A percentile compares a stretch with the other conserved stretches of the same genome.
These are phyloP conservation scores for Trypanosoma conorhini DNA, from an alignment of 208 protist genomes.

Conservation along the genomic window DNA sequence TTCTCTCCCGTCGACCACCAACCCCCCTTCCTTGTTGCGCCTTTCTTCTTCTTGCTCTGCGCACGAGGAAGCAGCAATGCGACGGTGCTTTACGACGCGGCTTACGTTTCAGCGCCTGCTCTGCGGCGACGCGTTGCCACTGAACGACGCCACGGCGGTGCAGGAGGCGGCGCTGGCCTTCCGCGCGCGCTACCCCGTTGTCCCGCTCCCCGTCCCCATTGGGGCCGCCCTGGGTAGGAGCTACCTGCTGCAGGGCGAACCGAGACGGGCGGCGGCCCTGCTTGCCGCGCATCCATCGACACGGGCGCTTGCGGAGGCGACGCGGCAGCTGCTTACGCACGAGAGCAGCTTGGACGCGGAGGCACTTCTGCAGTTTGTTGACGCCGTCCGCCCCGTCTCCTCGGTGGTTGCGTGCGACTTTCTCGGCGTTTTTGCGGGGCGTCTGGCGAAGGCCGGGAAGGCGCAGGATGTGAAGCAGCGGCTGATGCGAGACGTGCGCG, in stretches of 20 bases:
- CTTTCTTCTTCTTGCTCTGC: not conserved
- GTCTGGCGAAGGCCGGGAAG: conserved; percentile 7
- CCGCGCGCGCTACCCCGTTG: conserved; percentile 35
- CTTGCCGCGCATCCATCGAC: conserved; percentile 46
- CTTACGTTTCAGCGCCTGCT: conserved; percentile 69
- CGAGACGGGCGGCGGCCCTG: conserved; percentile 40
- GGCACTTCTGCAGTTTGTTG: conserved; percentile 35
- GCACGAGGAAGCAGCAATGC: conserved; percentile 14
- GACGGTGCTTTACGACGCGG: conserved; percentile 25
- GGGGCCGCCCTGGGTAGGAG: conserved; percentile 35
- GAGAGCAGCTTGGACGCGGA: conserved; percentile 6
- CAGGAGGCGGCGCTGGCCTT: conserved; percentile 14
- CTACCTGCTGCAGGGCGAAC: conserved; percentile 28
- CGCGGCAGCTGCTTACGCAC: conserved; percentile 14
- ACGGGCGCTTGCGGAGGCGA: conserved; percentile 5
- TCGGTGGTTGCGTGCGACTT: conserved; percentile 28
- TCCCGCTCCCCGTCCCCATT: conserved; percentile 55
- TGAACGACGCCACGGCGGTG: conserved; percentile 13
- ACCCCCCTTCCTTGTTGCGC: not conserved
- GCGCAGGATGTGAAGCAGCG: conserved; percentile 34
- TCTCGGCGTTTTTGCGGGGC: conserved; percentile 28
- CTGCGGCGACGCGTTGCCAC: conserved; percentile 32
- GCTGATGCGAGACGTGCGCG: conserved; percentile 48
- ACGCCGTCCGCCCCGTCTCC: conserved; percentile 32
- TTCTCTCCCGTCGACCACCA: not conserved